Evolutionary conservation across 768 basidiomycete species (phyloP), one percentile per base, ranked within the genome.

Genomic region (Pisolithus microcarpus): DNA sequence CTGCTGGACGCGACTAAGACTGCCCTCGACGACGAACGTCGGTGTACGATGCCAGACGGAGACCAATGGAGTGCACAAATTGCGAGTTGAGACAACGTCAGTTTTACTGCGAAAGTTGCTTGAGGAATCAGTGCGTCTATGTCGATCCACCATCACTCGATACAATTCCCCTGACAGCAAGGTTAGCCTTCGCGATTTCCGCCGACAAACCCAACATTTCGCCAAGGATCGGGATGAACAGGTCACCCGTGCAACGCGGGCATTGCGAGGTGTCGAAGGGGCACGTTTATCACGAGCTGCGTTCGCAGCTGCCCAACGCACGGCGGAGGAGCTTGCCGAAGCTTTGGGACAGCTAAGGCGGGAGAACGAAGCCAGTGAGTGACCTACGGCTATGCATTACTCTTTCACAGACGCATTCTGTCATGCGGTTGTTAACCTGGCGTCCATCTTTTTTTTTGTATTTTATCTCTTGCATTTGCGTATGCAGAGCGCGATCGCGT

Each of bases 61-160:
- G 66, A 56, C 53, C 52, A 55, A 89, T 89, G 87, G 84, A 88
- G 57, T 90, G 87, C 70, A 74, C 73, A 55, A 85, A 79, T 58
- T 89, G 87, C 60, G 81, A 87, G 63, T 72, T 82, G 49, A 79
- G 73, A 57, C 84, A 87, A 57, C 78, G 84, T 6, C 82, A 85
- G 53, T 87, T 87, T 69, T 81, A 77, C 61, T 90, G 87, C 59
- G 78, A 78, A 58, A 78, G 72, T 44, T 90, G 87, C 62, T 65
- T 89, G 23, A 76, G 74, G 55, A 78, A 72, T 16, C 82, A 85
- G 87, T 87, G 56, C 61, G 80, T 43, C 13, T 21, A 24, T 48
- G 42, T 23, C 28, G 10, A 23, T 21, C 26, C 54, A 24, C 36
- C 38, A 23, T 5, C 11, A 3, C 16, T 30, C 34, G 23, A 37